Conservation (phyloP, 2,329 filamentous ascomycete species). For the Trematosphaeria pertusa region DNA sequence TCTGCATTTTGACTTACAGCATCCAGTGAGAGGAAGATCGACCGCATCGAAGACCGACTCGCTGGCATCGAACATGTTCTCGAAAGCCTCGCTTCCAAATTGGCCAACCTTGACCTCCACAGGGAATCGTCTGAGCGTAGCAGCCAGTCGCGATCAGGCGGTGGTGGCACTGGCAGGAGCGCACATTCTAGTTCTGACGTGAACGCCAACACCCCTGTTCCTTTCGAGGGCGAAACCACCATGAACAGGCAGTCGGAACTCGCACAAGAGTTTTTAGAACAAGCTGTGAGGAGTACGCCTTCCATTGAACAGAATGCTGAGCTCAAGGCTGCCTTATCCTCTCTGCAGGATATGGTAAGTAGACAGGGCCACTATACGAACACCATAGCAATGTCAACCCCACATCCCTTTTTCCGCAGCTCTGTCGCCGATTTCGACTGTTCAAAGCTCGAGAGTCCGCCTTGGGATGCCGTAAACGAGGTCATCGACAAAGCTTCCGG, state of each 20-base stretch:
- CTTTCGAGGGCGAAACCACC: conserved; percentile 59
- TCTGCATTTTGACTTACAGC: not conserved
- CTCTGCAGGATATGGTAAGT: conserved; percentile 42
- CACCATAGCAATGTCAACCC: conserved; percentile 15
- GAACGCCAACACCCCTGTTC: conserved; percentile 31
- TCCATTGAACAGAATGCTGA: conserved; percentile 44
- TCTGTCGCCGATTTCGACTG: conserved; percentile 33
- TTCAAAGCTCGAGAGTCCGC: conserved; percentile 38
- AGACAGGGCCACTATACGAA: conserved; percentile 28
- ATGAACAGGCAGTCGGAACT: conserved; percentile 57
- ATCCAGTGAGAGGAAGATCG: conserved; percentile 60
- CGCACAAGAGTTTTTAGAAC: conserved; percentile 53
- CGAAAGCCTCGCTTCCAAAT: conserved; percentile 42
- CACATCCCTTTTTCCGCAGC: conserved; percentile 28
- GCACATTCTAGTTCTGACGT: conserved; percentile 29
- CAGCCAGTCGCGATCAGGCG: conserved; percentile 34
- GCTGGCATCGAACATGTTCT: conserved; percentile 56
- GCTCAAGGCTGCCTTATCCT: conserved; percentile 39
- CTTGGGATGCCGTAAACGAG: conserved; percentile 35
- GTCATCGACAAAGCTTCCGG: conserved; percentile 34
- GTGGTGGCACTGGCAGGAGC: conserved; percentile 17
- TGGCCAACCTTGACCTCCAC: conserved; percentile 33
- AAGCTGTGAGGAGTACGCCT: conserved; percentile 46
- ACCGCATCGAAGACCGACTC: conserved; percentile 59
- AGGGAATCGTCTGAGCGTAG: conserved; percentile 27